These are phyloP conservation scores for Chaetomium strumarium DNA, from an alignment of 2,329 filamentous ascomycete species.

Conservation along the genomic window DNA sequence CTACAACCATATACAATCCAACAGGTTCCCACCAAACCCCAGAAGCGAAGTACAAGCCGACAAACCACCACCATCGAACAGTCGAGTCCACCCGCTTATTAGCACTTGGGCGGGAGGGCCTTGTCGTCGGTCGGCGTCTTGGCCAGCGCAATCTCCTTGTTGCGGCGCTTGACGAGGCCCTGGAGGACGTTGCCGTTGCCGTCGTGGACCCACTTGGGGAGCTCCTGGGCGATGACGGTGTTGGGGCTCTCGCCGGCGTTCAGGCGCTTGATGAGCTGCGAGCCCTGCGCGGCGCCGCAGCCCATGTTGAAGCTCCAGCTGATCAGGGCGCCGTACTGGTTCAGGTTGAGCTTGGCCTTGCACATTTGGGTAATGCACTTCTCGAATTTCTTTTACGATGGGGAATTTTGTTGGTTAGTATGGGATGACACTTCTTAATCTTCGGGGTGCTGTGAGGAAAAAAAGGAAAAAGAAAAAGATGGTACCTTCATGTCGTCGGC, in stretches of 20 bases:
- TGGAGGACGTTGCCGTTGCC: conserved; percentile 35
- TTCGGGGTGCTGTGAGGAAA: not conserved
- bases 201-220: conserved; percentile 44
- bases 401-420: not conserved
- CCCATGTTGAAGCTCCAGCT: conserved; percentile 49
- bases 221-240: conserved; percentile 38
- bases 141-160: conserved; percentile 38
- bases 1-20: too few relatives aligned
- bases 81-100: too few relatives aligned
- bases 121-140: conserved; percentile 9
- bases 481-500: conserved; percentile 31
- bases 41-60: too few relatives aligned
- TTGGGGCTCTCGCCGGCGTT: conserved; percentile 39
- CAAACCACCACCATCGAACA: too few relatives aligned
- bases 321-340: conserved; percentile 48
- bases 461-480: not conserved
- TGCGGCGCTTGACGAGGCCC: conserved; percentile 37
- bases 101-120: conserved; percentile 19
- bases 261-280: conserved; percentile 37
- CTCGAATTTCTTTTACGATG: conserved; percentile 22
- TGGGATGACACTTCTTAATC: too few relatives aligned
- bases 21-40: too few relatives aligned
- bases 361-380: conserved; percentile 35
- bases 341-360: conserved; percentile 39
- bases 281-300: conserved; percentile 35